Base-by-base conservation (phyloP, 1,284 basidiomycete species). In the Amylostereum areolatum region DNA sequence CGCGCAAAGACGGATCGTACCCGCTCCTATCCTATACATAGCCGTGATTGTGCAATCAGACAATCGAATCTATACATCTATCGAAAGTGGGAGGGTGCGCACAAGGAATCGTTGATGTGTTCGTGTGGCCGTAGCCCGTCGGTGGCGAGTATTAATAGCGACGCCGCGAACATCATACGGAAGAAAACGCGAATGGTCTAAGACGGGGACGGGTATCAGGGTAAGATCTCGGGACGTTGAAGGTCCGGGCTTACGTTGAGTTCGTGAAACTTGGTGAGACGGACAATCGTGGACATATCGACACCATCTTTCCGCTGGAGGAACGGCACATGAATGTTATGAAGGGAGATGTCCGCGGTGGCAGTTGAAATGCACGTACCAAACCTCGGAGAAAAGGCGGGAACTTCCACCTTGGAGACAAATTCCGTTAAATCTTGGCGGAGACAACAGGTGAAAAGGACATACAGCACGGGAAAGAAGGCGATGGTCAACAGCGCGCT, bases 201-300 rank as follows among this genome's bases (percentile, higher is more conserved):
- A 2, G 48, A 29, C 46, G 37, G 47, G 29, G 42, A 37, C 34
- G 39, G 49, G 46, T 27, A 34, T 3, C 12, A 25, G 3, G n/a
- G 31, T 0, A 24, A 27, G 12, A 37, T 4, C 4, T 33, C 3
- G 28, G n/a, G 18, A n/a, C n/a, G n/a, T n/a, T n/a, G n/a, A n/a
- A n/a, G 42, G 9, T 3, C 12, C 41, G 24, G 4, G 66, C 83
- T 36, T 55, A 89, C 86, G 55, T 90, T 89, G 42, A 89, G 64
- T 59, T 90, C 87, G 40, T 85, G 83, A 61, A 87, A 89, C 54
- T 83, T 88, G 12, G 81, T 83, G 42, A 90, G 65, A 24, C 85
- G 77, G 35, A 87, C 72, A 43, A 89, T 71, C 2, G 83, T 85
- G 31, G 59, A 67, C 18, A 57, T 71, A 46, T 89, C 86, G 8